Evolutionary conservation across 2,329 filamentous ascomycete genomes (phyloP), one percentile per base, ranked within the genome.

Genomic region (Thielaviopsis musarum): DNA sequence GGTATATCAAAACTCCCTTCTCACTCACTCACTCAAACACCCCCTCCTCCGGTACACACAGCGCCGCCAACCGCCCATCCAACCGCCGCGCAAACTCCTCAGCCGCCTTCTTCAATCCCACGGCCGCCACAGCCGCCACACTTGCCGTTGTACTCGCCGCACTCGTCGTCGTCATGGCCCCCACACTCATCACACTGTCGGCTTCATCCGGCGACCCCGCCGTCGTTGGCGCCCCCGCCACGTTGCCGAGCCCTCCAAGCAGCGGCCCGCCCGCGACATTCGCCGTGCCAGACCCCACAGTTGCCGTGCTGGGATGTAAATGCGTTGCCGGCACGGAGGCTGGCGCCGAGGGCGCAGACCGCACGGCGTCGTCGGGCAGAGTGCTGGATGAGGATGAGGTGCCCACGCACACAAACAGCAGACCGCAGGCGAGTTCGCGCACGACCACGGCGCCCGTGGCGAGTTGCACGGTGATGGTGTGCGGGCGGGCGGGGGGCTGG

Each of bases 321-420:
- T 45, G 38, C 13, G 15, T n/a, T n/a, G 38, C 5, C 7, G 38
- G 17, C 38, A 7, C 15, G 5, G 38, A 5, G 15, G 38, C 38
- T n/a, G 12, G 38, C 38, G 51, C 65, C 63, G 41, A 28, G 12
- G 48, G 41, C 22, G 55, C 22, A 26, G 41, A 12, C 41, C 48
- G 55, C 5, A 41, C 28, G n/a, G 55, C 24, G 26, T 52, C 45
- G 34, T 61, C 63, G 52, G 53, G 52, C 1, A 38, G 61, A 13
- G 63, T 59, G 51, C 65, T 67, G 26, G 58, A 26, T 26, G 24
- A 19, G 12, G 49, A 65, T 2, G 73, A 66, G 1, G 77, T 73
- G 0, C 80, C 81, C 49, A 84, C 75, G 64, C 78, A 82, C 54
- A 84, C 77, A 63, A 85, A 81, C 45, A 85, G 71, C 53, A 85